Evolutionary conservation across 1,284 basidiomycete genomes (phyloP).

Genomic region (Cystobasidium sp.): DNA sequence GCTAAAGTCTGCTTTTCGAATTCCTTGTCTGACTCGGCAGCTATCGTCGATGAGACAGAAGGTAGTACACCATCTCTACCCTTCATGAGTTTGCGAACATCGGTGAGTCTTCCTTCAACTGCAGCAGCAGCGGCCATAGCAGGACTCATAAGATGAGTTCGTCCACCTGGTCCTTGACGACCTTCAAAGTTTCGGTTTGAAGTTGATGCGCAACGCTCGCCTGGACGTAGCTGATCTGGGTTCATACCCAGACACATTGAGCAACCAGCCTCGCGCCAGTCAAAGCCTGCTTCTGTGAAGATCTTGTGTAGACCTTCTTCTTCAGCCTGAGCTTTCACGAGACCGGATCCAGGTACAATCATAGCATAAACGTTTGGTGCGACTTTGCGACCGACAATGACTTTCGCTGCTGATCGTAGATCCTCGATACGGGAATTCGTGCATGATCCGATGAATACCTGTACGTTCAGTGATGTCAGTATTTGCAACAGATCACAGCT

Average conservation of each 20-base stretch:
- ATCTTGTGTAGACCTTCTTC: constrained; percentile 86
- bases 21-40: constrained; percentile 53
- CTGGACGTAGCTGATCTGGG: constrained; percentile 86
- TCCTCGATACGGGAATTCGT: constrained; percentile 97
- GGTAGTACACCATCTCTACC: constrained; percentile 66
- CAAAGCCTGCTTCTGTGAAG: constrained; percentile 93
- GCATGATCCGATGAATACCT: constrained; percentile 92
- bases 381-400: constrained; percentile 79
- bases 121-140: constrained; percentile 97
- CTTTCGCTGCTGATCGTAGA: constrained; percentile 82
- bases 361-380: constrained; percentile 81
- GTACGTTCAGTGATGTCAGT: not conserved
- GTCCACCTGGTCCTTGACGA: constrained; percentile 84
- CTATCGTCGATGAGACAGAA: constrained; percentile 73
- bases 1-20: constrained; percentile 49
- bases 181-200: constrained; percentile 98
- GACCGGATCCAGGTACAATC: constrained; percentile 92
- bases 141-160: constrained; percentile 89
- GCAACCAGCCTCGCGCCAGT: constrained; percentile 96
- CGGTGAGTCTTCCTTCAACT: constrained; percentile 82
- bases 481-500: not conserved
- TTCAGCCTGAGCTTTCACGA: constrained; percentile 94
- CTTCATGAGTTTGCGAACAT: constrained; percentile 70
- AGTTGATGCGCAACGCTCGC: constrained; percentile 92
- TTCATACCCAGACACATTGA: constrained; percentile 99